Evolutionary conservation across 169 alveolate species (phyloP), one percentile per base, ranked within the genome.

Genomic region (Plasmodium billcollinsi): DNA sequence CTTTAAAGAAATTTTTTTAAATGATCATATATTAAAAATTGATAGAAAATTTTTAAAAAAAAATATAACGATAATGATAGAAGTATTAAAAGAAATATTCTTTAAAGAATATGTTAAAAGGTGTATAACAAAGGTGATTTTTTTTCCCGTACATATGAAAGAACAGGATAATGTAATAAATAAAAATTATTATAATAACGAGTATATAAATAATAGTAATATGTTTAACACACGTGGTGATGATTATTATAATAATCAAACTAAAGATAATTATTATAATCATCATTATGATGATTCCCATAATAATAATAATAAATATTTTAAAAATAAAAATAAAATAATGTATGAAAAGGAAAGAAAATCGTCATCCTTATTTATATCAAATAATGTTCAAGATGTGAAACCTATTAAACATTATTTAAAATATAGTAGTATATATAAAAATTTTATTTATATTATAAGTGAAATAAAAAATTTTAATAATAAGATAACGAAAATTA

Each of bases 401-500:
- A 52, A 56, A 24, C 45, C n/a, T 18, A 83, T 83, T 1, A 21
- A 33, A 14, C 88, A 85, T 71, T 85, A 71, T 59, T 59, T 85
- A 74, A 70, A 85, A 43, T 73, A 85, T 63, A 65, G 49, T 29
- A 56, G 72, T 63, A 85, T 85, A 58, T 85, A 85, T 33, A 85
- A 8, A 45, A 85, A 85, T 54, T 85, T 71, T 73, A 70, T 85
- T 21, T 71, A 71, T 74, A 70, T 85, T 21, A 26, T 59, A 4
- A 61, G 61, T 52, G 92, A 85, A 71, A 56, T 85, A 71, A 85
- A 85, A 59, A 62, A 61, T 72, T 54, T 39, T 8, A 85, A 85
- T 65, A 65, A 56, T 24, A 85, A 74, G 62, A 59, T 85, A 18
- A 3, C 58, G 11, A 85, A 85, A 54, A 63, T 85, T 15, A 72